Conservation (phyloP, 208 protist species). For the Sergeia podlipaevii region DNA sequence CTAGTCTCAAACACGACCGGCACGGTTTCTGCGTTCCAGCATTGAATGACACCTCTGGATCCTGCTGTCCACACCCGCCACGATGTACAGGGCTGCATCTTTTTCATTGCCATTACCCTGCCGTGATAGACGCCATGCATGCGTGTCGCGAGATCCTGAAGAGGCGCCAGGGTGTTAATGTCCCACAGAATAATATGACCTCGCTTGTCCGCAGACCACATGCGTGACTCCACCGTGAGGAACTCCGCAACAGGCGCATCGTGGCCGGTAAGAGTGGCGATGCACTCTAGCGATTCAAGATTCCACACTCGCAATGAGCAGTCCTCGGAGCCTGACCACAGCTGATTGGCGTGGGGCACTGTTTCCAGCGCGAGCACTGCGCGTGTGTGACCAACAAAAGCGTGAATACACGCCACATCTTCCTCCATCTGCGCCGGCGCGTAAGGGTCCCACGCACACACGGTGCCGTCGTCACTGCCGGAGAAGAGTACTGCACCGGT, state of each 20-base stretch:
- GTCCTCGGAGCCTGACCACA: conserved; percentile 84
- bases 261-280: conserved; percentile 48
- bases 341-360: conserved; percentile 53
- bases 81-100: conserved; percentile 41
- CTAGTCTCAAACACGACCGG: conserved; percentile 53
- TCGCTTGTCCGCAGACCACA: conserved; percentile 86
- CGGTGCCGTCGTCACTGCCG: conserved; percentile 71
- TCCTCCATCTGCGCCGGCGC: background rate
- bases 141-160: conserved; percentile 56
- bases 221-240: conserved; percentile 46
- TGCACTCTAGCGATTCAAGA: conserved; percentile 48
- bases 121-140: conserved; percentile 27
- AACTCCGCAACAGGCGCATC: conserved; percentile 59
- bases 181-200: conserved; percentile 83
- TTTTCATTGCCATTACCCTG: conserved; percentile 54
- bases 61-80: conserved; percentile 76
- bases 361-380: conserved; percentile 35
- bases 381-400: conserved; percentile 53
- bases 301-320: conserved; percentile 80
- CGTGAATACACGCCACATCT: conserved; percentile 38
- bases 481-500: conserved; percentile 76
- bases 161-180: conserved; percentile 48
- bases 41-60: conserved; percentile 65
- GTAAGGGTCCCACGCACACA: conserved; percentile 82
- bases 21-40: conserved; percentile 81